Percentiles rank a stretch among this genome's conserved stretches.
Evolutionary conservation across 768 basidiomycete genomes (phyloP).

Genomic region (Neoboletus brunneissimus): DNA sequence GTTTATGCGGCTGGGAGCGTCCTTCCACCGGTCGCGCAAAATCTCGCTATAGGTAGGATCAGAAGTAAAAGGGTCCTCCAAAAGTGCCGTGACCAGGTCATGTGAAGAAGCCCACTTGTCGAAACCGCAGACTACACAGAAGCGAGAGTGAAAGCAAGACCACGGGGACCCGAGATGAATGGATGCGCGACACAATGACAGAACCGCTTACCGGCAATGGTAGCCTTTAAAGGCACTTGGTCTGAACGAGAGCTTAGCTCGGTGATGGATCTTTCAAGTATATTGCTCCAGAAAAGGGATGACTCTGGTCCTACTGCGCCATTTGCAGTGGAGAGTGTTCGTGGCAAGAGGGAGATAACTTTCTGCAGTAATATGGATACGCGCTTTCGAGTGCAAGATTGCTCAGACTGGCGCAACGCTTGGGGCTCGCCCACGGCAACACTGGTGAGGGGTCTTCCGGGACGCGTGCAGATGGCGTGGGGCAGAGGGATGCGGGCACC

Average conservation of each 20-base stretch:
- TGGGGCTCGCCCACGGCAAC: background rate
- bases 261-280: constrained; percentile 36
- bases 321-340: constrained; percentile 34
- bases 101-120: constrained; percentile 52
- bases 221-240: constrained; percentile 36
- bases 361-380: constrained; percentile 51
- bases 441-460: background rate
- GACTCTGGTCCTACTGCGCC: constrained; percentile 29
- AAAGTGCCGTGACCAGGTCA: constrained; percentile 65
- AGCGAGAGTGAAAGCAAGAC: no score
- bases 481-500: background rate
- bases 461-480: background rate
- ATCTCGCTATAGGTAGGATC: constrained; percentile 41
- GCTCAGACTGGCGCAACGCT: background rate
- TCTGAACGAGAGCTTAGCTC: constrained; percentile 34
- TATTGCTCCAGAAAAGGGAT: constrained; percentile 44
- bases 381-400: constrained; percentile 20
- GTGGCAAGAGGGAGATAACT: constrained; percentile 44
- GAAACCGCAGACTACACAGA: constrained; percentile 50
- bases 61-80: constrained; percentile 69
- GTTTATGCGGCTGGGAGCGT: constrained; percentile 22
- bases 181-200: background rate
- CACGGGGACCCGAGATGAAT: constrained; percentile 1
- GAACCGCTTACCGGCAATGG: constrained; percentile 46
- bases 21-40: constrained; percentile 51